phyloP scores from a whole-genome alignment of 108 stramenopile species.

The Skeletonema tropicum region DNA sequence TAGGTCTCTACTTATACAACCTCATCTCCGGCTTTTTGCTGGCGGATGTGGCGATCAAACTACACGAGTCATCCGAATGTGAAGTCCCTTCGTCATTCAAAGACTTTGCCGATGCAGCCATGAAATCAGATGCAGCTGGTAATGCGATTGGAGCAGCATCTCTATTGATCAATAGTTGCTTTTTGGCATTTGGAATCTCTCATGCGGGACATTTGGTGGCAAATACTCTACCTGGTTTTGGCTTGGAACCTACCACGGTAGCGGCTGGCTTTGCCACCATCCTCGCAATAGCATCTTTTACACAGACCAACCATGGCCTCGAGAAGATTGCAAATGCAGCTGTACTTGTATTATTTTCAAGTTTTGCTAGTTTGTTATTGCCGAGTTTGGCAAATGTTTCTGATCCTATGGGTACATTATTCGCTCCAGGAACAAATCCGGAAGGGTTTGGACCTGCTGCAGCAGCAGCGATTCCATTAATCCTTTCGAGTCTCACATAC shows the following conservation, averaged over 20 bases:
- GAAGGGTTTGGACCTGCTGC: constrained; percentile 21
- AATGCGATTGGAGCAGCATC: constrained; percentile 51
- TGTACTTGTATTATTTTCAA: constrained; percentile 63
- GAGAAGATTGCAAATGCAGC: constrained; percentile 54
- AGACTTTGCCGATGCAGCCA: constrained; percentile 72
- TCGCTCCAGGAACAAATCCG: constrained; percentile 30
- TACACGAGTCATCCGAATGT: constrained; percentile 57
- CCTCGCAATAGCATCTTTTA: constrained; percentile 35
- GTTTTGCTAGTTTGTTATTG: constrained; percentile 58
- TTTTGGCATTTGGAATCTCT: constrained; percentile 60
- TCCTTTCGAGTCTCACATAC: constrained; percentile 62
- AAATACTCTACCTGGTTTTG: constrained; percentile 26
- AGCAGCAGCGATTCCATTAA: constrained; percentile 54
- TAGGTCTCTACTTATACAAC: constrained; percentile 61
- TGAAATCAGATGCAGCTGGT: constrained; percentile 38
- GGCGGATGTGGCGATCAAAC: constrained; percentile 76
- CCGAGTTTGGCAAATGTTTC: constrained; percentile 62
- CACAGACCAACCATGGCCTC: constrained; percentile 51
- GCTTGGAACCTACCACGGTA: constrained; percentile 21
- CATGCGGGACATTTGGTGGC: constrained; percentile 50
- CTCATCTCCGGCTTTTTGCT: constrained; percentile 73
- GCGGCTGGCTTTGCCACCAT: constrained; percentile 34
- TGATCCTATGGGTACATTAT: constrained; percentile 57
- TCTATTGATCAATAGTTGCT: constrained; percentile 59
- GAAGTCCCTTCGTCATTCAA: constrained; percentile 68